Evolutionary conservation across 2,329 filamentous ascomycete species (phyloP), one percentile per base, ranked within the genome.

Genomic region (Bisporella sp.): DNA sequence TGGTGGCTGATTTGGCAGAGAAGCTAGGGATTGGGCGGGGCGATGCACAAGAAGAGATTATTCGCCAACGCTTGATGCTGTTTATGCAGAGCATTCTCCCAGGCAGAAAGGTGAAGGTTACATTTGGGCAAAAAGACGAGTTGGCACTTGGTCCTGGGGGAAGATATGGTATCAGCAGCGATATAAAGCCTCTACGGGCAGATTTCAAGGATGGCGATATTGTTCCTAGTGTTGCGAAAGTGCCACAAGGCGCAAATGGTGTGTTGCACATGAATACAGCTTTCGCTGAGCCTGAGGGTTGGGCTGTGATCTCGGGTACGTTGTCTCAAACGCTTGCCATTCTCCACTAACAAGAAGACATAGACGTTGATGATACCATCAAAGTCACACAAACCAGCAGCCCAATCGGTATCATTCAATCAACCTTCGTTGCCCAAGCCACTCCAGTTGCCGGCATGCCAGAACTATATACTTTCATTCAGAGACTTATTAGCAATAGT

Each of bases 351-450:
- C 46, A 28, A 5, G 29, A n/a, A 41, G 11, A 21, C 35, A 33
- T 45, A 84, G 92, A 97, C 61, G 81, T 97, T 58, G 93, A 97
- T 64, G 92, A 97, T 68, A 96, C 91, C 0, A 95, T 97, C 73
- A 96, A 97, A 69, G 73, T 91, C 58, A 96, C 92, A 0, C 76
- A 87, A 66, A 96, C 92, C 0, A 81, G 84, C 41, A 85, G 88
- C 46, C 84, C 89, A 0, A 76, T 86, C 6, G 89, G 89, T 3
- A 92, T 96, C 60, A 73, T 97, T 5, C 78, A 81, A 44, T 85
- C 85, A 47, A 97, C 92, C 0, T 96, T 97, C 62, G 79, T 87
- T 44, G 85, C 91, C 46, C 73, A 81, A 12, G 85, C 90, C 0
- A 72, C 76, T 11, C 81, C 88, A 0, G 81, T 92, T 11, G 62